phyloP scores from a whole-genome alignment of 2,329 filamentous ascomycete species.

The Didymellaceae sp. region DNA sequence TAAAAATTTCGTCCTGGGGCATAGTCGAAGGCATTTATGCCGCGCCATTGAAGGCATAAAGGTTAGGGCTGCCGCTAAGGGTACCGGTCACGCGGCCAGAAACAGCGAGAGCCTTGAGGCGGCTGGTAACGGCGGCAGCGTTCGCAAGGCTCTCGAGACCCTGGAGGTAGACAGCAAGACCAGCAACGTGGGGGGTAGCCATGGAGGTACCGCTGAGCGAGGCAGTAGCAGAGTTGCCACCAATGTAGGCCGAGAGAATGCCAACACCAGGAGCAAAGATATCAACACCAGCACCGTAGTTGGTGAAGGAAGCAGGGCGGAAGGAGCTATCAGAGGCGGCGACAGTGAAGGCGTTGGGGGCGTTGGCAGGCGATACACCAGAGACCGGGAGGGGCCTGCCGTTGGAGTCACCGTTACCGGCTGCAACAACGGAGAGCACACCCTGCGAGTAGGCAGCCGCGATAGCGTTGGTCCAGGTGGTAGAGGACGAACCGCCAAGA shows the following conservation, averaged over 20 bases:
- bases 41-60: slow-evolving; percentile 27
- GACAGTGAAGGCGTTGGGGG: slow-evolving; percentile 37
- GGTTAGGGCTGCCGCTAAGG: slow-evolving; percentile 25
- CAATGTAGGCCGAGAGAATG: slow-evolving; percentile 52
- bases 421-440: slow-evolving; percentile 41
- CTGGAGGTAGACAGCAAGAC: slow-evolving; percentile 71
- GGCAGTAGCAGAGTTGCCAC: slow-evolving; percentile 43
- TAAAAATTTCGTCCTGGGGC: too few relatives aligned
- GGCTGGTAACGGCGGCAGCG: slow-evolving; percentile 21
- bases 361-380: slow-evolving; percentile 34
- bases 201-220: slow-evolving; percentile 65
- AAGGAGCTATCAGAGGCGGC: slow-evolving; percentile 34
- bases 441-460: slow-evolving; percentile 28
- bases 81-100: slow-evolving; percentile 11
- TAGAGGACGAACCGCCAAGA: slow-evolving; percentile 32
- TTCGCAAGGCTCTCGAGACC: slow-evolving; percentile 45
- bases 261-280: slow-evolving; percentile 41
- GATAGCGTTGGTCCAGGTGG: slow-evolving; percentile 36
- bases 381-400: slow-evolving; percentile 23
- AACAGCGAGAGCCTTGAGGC: slow-evolving; percentile 23
- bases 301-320: slow-evolving; percentile 33
- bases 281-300: slow-evolving; percentile 38
- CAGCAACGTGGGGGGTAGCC: slow-evolving; percentile 70
- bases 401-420: slow-evolving; percentile 35
- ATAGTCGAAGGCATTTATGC: slow-evolving; percentile 18